Percentiles rank a stretch among this genome's conserved stretches.
Evolutionary conservation across 306 rosid species (phyloP).

Genomic region (Sophora flavescens): DNA sequence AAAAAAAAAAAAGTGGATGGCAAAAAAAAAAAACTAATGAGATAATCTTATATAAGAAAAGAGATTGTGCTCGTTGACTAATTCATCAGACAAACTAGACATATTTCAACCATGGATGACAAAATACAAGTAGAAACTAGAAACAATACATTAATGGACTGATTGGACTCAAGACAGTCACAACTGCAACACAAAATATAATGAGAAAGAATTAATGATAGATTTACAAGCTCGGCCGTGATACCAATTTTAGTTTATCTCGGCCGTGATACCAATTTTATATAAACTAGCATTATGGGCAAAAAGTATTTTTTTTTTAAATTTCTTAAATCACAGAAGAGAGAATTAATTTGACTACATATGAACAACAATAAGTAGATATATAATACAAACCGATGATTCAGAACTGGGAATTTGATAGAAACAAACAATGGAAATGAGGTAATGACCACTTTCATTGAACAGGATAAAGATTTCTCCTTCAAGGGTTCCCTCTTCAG

Average conservation of each 20-base stretch:
- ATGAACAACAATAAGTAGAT: background rate
- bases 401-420: too few relatives aligned
- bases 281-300: background rate
- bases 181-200: conserved; percentile 19
- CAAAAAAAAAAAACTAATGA: conserved; percentile 29
- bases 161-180: background rate
- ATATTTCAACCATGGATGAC: conserved; percentile 19
- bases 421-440: too few relatives aligned
- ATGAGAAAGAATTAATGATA: conserved; percentile 23
- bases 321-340: background rate
- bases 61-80: conserved; percentile 31
- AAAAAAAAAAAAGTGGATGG: background rate
- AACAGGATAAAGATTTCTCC: too few relatives aligned
- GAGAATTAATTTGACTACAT: background rate
- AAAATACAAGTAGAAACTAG: conserved; percentile 5
- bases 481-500: too few relatives aligned
- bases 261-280: conserved; percentile 2
- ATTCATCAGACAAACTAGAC: conserved; percentile 35
- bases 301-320: conserved; percentile 3
- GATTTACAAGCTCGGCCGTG: conserved; percentile 23
- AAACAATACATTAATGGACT: conserved; percentile 29
- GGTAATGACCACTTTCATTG: too few relatives aligned
- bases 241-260: conserved; percentile 28
- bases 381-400: background rate
- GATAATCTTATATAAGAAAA: conserved; percentile 39